phyloP scores from a whole-genome alignment of 805 yeast species.

The Starmera amethionina region DNA sequence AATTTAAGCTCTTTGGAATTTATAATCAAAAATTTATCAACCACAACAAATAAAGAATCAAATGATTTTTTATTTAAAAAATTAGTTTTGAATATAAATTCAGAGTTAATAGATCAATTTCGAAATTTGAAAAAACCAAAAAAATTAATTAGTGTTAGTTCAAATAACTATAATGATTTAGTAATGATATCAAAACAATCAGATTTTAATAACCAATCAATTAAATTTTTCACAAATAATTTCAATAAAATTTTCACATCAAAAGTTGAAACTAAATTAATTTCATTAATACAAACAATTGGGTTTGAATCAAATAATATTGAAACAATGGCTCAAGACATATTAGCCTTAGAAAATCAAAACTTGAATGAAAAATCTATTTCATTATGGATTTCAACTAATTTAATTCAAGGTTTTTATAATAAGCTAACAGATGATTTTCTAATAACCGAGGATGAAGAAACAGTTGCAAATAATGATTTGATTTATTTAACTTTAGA shows the following conservation, averaged over 20 bases:
- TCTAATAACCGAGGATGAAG: constrained; percentile 5
- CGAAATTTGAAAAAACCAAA: constrained; percentile 4
- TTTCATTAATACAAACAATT: constrained; percentile 10
- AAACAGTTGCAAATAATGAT: constrained; percentile 14
- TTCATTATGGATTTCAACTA: constrained; percentile 30
- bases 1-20: constrained; percentile 13
- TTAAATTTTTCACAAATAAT: constrained; percentile 2
- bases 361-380: constrained; percentile 14
- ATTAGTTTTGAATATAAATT: constrained; percentile 7
- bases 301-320: constrained; percentile 11
- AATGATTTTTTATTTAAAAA: constrained; percentile 8
- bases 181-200: constrained; percentile 13
- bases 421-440: constrained; percentile 14
- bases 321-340: constrained; percentile 10
- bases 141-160: constrained; percentile 1
- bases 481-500: constrained; percentile 24
- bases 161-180: constrained; percentile 7
- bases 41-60: background rate
- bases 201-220: background rate
- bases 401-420: constrained; percentile 18
- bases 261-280: constrained; percentile 12
- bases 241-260: constrained; percentile 15
- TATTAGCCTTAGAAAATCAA: constrained; percentile 12
- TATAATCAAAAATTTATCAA: constrained; percentile 1
- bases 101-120: constrained; percentile 13